Conservation (phyloP, 768 basidiomycete genomes). For the Pleurotus tuoliensis region DNA sequence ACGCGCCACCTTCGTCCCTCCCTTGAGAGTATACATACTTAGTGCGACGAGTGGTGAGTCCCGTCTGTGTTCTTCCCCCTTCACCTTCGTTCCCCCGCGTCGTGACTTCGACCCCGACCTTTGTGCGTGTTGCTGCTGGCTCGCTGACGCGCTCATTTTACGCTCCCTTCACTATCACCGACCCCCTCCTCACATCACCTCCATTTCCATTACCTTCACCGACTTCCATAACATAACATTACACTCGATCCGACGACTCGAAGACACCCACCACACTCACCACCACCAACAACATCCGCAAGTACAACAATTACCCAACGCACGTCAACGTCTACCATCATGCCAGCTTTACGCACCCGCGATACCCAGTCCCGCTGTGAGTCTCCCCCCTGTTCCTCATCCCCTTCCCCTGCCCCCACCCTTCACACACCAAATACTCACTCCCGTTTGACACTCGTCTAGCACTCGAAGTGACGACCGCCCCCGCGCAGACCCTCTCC, state of each 20-base stretch:
- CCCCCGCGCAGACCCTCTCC: constrained; percentile 45
- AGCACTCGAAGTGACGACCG: constrained; percentile 77
- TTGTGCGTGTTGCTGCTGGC: too few relatives aligned
- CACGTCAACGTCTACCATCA: constrained; percentile 38
- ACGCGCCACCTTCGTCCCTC: not conserved
- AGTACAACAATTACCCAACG: not conserved
- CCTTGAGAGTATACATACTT: not conserved
- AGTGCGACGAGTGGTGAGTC: not conserved
- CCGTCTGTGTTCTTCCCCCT: constrained; percentile 13
- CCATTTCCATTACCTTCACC: too few relatives aligned
- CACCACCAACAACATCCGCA: too few relatives aligned
- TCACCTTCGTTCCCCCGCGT: constrained; percentile 19
- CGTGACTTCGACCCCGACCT: not conserved
- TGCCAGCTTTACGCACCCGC: constrained; percentile 79
- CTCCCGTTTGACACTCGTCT: not conserved
- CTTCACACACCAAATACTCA: not conserved
- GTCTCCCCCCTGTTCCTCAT: constrained; percentile 18
- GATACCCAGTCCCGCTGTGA: constrained; percentile 57
- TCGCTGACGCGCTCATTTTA: too few relatives aligned
- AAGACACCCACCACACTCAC: too few relatives aligned
- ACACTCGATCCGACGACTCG: too few relatives aligned
- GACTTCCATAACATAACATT: too few relatives aligned
- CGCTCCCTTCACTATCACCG: too few relatives aligned
- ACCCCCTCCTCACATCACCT: too few relatives aligned
- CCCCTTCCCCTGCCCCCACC: not conserved